These are phyloP conservation scores for Candida easanensis DNA, from an alignment of 805 yeast species.

Conservation along the genomic window DNA sequence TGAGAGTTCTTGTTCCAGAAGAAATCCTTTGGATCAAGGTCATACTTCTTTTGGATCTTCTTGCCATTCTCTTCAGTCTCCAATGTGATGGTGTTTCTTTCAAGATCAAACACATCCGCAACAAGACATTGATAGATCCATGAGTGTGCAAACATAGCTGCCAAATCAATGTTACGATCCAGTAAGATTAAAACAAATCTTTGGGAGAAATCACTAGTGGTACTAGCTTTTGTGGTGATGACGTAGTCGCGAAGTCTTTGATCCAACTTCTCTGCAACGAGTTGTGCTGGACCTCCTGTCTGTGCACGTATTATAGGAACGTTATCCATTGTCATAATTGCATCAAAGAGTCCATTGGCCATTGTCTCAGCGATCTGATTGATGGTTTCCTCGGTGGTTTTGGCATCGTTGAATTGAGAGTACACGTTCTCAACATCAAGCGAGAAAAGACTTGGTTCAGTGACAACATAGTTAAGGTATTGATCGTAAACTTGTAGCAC, in stretches of 20 bases:
- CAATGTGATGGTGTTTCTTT: slow-evolving; percentile 77
- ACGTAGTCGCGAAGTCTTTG: slow-evolving; percentile 81
- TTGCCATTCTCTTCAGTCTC: slow-evolving; percentile 37
- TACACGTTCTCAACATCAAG: slow-evolving; percentile 68
- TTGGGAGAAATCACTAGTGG: slow-evolving; percentile 35
- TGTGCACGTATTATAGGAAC: slow-evolving; percentile 92
- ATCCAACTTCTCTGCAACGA: slow-evolving; percentile 86
- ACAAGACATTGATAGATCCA: slow-evolving; percentile 98
- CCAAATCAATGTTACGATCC: slow-evolving; percentile 86
- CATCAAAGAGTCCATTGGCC: slow-evolving; percentile 77
- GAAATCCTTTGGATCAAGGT: slow-evolving; percentile 89
- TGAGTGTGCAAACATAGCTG: slow-evolving; percentile 93
- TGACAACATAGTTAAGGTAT: slow-evolving; percentile 85
- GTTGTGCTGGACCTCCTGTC: slow-evolving; percentile 92
- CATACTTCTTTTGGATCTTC: slow-evolving; percentile 59
- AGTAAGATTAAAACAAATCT: slow-evolving; percentile 77
- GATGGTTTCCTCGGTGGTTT: slow-evolving; percentile 72
- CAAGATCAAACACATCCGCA: slow-evolving; percentile 81
- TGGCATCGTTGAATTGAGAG: slow-evolving; percentile 65
- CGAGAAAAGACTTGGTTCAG: slow-evolving; percentile 88
- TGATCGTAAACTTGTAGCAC: slow-evolving; percentile 93
- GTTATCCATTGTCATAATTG: slow-evolving; percentile 71
- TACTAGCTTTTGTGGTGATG: slow-evolving; percentile 49
- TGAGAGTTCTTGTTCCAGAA: slow-evolving; percentile 86
- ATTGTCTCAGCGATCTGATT: slow-evolving; percentile 63